Conservation (phyloP, 2,329 filamentous ascomycete species). For the Ceratocystis papillata region DNA sequence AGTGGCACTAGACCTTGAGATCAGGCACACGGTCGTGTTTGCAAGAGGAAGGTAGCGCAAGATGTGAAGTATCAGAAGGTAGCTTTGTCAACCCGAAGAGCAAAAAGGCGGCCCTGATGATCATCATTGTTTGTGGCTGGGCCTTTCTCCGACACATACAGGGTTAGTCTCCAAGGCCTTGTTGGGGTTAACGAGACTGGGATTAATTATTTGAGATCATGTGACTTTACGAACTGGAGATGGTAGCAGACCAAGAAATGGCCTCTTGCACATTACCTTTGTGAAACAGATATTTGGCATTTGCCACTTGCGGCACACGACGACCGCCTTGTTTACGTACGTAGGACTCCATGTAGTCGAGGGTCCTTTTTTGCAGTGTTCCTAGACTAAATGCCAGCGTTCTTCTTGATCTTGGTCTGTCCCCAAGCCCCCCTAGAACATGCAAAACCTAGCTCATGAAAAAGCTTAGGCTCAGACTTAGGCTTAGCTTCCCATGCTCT, state of each 20-base stretch:
- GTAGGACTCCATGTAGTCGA: too few species aligned
- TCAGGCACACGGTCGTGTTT: not conserved
- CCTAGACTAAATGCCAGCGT: too few species aligned
- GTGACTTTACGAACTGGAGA: not conserved
- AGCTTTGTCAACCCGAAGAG: too few species aligned
- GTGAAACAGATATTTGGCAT: not conserved
- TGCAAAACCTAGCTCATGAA: not conserved
- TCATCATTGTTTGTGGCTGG: constrained; percentile 5
- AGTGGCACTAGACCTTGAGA: too few species aligned
- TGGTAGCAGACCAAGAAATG: not conserved
- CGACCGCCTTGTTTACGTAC: not conserved
- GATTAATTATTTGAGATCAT: not conserved
- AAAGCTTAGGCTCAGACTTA: not conserved
- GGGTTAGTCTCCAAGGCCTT: not conserved
- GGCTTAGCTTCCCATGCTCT: not conserved
- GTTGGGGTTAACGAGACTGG: not conserved
- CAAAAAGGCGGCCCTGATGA: not conserved
- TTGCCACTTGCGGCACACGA: not conserved
- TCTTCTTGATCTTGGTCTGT: too few species aligned
- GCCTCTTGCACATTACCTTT: not conserved
- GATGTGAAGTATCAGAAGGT: not conserved
- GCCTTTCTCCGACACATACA: not conserved
- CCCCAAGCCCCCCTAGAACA: not conserved
- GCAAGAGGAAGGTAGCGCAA: not conserved
- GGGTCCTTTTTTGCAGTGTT: too few species aligned